These are phyloP conservation scores for Sarocladium brachiariae DNA, from an alignment of 2,329 filamentous ascomycete species.

Conservation along the genomic window DNA sequence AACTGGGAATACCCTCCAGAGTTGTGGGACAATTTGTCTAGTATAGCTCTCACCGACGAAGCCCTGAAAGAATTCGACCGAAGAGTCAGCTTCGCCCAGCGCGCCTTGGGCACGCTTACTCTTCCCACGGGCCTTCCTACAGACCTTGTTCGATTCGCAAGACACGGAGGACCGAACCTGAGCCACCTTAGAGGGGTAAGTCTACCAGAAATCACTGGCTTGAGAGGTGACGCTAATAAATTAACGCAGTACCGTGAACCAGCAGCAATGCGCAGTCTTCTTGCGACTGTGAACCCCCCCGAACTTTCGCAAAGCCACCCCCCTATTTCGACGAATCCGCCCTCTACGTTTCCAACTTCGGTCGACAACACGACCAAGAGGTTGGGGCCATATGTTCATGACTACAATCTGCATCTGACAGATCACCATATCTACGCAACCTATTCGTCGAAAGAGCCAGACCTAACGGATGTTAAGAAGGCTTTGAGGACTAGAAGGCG, in stretches of 20 bases:
- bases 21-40: constrained; percentile 3
- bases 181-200: constrained; percentile 17
- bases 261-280: neutral
- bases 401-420: constrained; percentile 30
- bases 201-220: neutral
- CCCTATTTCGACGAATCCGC: constrained; percentile 11
- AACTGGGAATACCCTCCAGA: neutral
- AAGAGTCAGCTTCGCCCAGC: neutral
- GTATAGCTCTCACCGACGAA: neutral
- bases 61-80: neutral
- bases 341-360: neutral
- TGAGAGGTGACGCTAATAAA: neutral
- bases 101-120: neutral
- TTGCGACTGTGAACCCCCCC: neutral
- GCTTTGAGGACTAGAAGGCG: neutral
- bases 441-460: constrained; percentile 21
- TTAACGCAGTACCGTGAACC: neutral
- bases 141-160: constrained; percentile 18
- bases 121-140: neutral
- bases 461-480: constrained; percentile 22
- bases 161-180: constrained; percentile 19
- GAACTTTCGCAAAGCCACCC: neutral
- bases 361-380: constrained; percentile 16
- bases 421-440: constrained; percentile 25
- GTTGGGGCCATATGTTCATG: constrained; percentile 21